A percentile compares a stretch with the other conserved stretches of the same genome.
These are phyloP conservation scores for Trypanosomatidae sp. DNA, from an alignment of 208 protist genomes.

Conservation along the genomic window DNA sequence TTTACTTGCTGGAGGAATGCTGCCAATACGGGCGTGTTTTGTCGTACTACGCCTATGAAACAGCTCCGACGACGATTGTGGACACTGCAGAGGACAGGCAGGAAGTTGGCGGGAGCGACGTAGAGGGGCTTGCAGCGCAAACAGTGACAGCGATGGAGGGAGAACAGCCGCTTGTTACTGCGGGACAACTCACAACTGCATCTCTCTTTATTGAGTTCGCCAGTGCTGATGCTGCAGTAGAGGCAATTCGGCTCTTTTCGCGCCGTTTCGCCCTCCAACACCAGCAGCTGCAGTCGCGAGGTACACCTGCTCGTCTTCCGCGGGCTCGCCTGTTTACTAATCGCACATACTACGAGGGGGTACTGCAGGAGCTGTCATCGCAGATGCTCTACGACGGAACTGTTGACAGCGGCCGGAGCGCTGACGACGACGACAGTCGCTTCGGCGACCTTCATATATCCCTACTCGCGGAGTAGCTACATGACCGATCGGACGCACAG, in stretches of 20 bases:
- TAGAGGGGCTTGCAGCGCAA: background rate
- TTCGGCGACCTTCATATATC: constrained; percentile 46
- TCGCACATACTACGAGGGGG: constrained; percentile 53
- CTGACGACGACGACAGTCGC: constrained; percentile 16
- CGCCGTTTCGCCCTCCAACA: constrained; percentile 22
- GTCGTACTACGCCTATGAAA: constrained; percentile 60
- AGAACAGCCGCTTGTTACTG: background rate
- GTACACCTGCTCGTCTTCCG: background rate
- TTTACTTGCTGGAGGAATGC: constrained; percentile 64
- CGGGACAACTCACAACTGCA: background rate
- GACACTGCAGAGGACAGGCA: background rate
- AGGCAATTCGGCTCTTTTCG: constrained; percentile 51
- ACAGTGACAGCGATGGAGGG: constrained; percentile 1
- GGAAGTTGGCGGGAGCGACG: background rate
- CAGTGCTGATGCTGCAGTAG: constrained; percentile 38
- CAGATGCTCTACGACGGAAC: constrained; percentile 4
- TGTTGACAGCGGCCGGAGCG: constrained; percentile 1
- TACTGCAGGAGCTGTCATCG: constrained; percentile 24
- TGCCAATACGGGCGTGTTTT: constrained; percentile 77
- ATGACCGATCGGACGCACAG: background rate
- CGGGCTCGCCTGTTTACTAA: constrained; percentile 50
- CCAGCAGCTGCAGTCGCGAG: background rate
- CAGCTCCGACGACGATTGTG: background rate
- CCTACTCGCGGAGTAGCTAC: constrained; percentile 36
- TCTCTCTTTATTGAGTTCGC: constrained; percentile 71